Evolutionary conservation across 306 rosid species (phyloP).

Genomic region (Bauhinia variegata): DNA sequence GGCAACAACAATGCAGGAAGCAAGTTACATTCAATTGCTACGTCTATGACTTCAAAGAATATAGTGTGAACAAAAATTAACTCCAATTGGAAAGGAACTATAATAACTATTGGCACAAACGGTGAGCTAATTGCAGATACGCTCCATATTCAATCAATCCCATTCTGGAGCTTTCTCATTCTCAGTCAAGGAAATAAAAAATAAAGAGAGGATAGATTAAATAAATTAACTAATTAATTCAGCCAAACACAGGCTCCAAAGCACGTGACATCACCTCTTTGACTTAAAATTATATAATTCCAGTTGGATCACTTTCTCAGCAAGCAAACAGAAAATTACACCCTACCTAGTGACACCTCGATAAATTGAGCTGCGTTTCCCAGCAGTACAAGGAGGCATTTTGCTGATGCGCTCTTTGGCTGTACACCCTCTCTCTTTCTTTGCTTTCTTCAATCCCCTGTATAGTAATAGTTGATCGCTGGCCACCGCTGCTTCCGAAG

Average conservation of each 20-base stretch:
- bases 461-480: conserved; percentile 73
- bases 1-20: not conserved
- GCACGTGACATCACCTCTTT: not conserved
- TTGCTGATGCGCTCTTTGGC: conserved; percentile 98
- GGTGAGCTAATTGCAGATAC: too few relatives aligned
- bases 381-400: conserved; percentile 98
- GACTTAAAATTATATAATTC: not conserved
- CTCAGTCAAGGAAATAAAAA: not conserved
- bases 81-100: not conserved
- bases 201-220: not conserved
- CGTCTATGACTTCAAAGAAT: not conserved
- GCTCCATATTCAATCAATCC: not conserved
- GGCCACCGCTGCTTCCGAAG: conserved; percentile 55
- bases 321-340: conserved; percentile 8
- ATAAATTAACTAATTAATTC: not conserved
- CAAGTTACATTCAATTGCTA: not conserved
- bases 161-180: not conserved
- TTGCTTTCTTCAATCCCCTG: conserved; percentile 87
- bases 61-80: not conserved
- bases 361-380: conserved; percentile 95
- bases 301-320: conserved; percentile 13
- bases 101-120: not conserved
- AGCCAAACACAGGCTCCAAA: not conserved
- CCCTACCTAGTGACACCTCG: conserved; percentile 93
- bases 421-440: conserved; percentile 94